Base-by-base conservation (phyloP, 2,329 filamentous ascomycete species). In the Calonectria hongkongensis region DNA sequence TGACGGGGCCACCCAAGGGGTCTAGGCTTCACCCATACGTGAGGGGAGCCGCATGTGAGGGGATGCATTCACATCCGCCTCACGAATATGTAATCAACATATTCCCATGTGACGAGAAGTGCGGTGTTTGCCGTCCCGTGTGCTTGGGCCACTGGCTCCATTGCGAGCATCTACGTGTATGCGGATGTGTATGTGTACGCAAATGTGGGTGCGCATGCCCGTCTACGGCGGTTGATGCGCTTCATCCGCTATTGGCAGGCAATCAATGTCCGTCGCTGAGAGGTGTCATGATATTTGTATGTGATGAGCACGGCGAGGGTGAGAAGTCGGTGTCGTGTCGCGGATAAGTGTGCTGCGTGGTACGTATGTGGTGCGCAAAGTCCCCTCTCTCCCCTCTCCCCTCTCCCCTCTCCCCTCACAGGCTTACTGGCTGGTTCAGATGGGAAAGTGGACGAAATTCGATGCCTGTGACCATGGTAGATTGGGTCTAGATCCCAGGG, bases 401-500 rank as follows among this genome's bases (percentile, higher is more conserved):
- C 43, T 41, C 18, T 25, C 50, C 27, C 4, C 27, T 8, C 43
- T 41, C 4, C 27, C 8, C 43, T 41, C 21, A 21, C 21, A 2
- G 21, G 48, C 28, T 33, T 16, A 45, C 39, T 36, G 65, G 58
- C 41, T 33, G n/a, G 25, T 30, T 66, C 50, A 62, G 62, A 76
- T 76, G 74, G 73, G 70, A 79, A 78, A 76, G 74, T 76, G 62
- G 69, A 9, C 58, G 70, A 75, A 75, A 68, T 60, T 54, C 68
- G 63, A 73, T 78, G 68, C 67, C 64, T 56, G 56, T 45, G 41
- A 60, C 69, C 39, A 74, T 78, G 76, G 73, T 62, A 77, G 58
- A 77, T 73, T 73, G 70, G 68, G 77, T 70, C 73, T 75, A 74
- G 75, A 77, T 75, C 68, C 72, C 72, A 67, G 60, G 66, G 62